Base-by-base conservation (phyloP, 2,329 filamentous ascomycete species). In the Alternaria burnsii region DNA sequence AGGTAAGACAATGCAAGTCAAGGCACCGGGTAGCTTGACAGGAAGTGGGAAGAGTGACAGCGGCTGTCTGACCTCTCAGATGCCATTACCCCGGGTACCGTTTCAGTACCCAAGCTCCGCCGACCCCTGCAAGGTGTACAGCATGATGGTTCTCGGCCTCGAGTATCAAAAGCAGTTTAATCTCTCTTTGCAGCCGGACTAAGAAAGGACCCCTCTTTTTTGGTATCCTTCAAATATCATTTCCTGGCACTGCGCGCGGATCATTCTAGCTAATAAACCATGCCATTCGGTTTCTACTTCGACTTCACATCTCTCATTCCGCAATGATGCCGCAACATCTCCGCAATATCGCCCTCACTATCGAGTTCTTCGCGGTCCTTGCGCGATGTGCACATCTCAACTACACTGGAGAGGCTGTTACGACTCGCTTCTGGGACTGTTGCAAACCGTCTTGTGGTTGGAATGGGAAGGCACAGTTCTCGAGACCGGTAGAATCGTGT, bases 401-500 rank as follows among this genome's bases (percentile, higher is more conserved):
- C 54, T 67, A 72, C 55, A 71, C 68, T 41, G 75, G 76, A 34
- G 69, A 72, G 42, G 74, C 75, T 16, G 41, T 76, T 41, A 78
- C 76, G 12, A 77, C 74, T 42, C 74, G 76, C 11, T 78, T 73
- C 63, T 79, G 75, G 76, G 89, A 91, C 75, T 91, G 89, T 81
- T 91, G 89, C 81, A 91, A 92, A 81, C 85, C 88, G 24, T 89
- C 87, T 20, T 91, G 88, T 74, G 82, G 82, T 4, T 84, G 88
- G 88, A 73, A 81, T 12, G 82, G 77, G 55, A 90, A 90, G 75
- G 86, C 84, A 14, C 63, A 80, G 41, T 82, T 87, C 74, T 79
- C 77, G 59, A 71, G 73, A 51, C 84, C 86, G 14, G 84, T 88
- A 36, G 76, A 78, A 18, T 84, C 85, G 36, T 89, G 87, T 76